Conservation (phyloP, 1,284 basidiomycete genomes). For the Moniliophthora roreri region DNA sequence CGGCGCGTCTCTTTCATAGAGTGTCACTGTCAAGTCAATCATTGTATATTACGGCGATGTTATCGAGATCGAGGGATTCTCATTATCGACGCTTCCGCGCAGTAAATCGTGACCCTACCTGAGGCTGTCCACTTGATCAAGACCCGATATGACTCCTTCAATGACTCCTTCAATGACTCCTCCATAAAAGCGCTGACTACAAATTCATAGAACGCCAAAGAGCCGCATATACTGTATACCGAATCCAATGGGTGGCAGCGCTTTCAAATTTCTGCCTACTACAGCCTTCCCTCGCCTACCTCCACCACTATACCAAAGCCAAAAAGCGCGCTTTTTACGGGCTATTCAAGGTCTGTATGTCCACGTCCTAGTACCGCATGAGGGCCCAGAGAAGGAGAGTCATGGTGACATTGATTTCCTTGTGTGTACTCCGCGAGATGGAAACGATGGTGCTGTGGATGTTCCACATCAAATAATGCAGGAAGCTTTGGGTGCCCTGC, state of each 20-base stretch:
- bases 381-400: slow-evolving; percentile 62
- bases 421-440: slow-evolving; percentile 29
- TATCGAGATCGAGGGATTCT: no score
- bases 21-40: no score
- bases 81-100: no score
- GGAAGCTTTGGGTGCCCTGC: slow-evolving; percentile 44
- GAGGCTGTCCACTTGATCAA: no score
- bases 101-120: no score
- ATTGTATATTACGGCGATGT: slow-evolving; percentile 3
- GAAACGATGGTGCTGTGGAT: slow-evolving; percentile 12
- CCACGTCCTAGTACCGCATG: slow-evolving; percentile 51
- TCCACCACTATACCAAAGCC: slow-evolving; percentile 44
- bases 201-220: no score
- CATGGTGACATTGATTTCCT: slow-evolving; percentile 69
- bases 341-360: slow-evolving; percentile 46
- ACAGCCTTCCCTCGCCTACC: slow-evolving; percentile 59
- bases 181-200: no score
- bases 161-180: no score
- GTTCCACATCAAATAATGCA: slow-evolving; percentile 42
- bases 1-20: slow-evolving; percentile 83
- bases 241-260: slow-evolving; percentile 62
- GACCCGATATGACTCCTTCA: no score
- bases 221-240: no score
- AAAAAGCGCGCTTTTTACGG: slow-evolving; percentile 45
- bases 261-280: slow-evolving; percentile 49